phyloP scores from a whole-genome alignment of 768 basidiomycete genomes.

The Leccinellum rugosiceps region DNA sequence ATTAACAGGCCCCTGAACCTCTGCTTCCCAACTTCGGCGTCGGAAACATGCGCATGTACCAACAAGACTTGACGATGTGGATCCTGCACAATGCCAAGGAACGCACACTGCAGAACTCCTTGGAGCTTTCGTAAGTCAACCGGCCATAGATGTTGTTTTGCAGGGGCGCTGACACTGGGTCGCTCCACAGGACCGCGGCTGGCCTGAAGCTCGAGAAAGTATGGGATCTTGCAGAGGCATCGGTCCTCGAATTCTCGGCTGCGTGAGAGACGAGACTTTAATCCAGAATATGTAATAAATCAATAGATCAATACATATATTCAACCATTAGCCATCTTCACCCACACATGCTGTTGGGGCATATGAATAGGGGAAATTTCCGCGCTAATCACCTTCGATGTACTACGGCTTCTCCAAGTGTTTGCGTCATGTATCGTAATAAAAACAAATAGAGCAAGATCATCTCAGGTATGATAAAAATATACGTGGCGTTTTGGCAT shows the following conservation, averaged over 20 bases:
- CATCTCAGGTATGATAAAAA: not conserved
- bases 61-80: conserved; percentile 32
- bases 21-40: conserved; percentile 33
- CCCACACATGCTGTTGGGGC: conserved; percentile 8
- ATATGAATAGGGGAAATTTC: not conserved
- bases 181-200: conserved; percentile 15
- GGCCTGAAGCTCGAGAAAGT: conserved; percentile 30
- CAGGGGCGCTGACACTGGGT: conserved; percentile 1
- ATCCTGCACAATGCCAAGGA: conserved; percentile 32
- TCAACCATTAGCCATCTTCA: conserved; percentile 11
- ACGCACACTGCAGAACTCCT: conserved; percentile 27
- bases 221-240: conserved; percentile 30
- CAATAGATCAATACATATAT: not conserved
- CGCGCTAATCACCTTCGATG: not conserved
- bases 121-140: conserved; percentile 27
- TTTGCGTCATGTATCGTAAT: not conserved
- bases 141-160: not conserved
- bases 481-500: not conserved
- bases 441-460: not conserved
- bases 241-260: conserved; percentile 23
- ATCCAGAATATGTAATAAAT: not conserved
- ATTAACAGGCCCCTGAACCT: conserved; percentile 32
- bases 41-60: conserved; percentile 28
- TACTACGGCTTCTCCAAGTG: not conserved
- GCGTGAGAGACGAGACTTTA: conserved; percentile 9